These are phyloP conservation scores for Neofusicoccum cordaticola DNA, from an alignment of 2,329 filamentous ascomycete genomes.

Conservation along the genomic window DNA sequence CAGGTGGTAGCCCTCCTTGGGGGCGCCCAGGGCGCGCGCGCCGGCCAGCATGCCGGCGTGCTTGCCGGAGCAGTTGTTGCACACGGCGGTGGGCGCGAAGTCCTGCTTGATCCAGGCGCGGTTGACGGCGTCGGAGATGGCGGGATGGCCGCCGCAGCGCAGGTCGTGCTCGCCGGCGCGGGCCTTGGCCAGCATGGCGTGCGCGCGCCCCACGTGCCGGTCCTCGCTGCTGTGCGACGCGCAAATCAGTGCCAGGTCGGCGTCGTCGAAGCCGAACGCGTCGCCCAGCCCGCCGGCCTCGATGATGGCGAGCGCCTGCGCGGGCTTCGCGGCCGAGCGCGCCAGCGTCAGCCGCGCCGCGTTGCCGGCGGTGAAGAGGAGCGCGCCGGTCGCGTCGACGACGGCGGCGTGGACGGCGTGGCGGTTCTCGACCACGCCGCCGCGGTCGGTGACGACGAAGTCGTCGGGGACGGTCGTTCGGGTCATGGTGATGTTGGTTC, in stretches of 20 bases:
- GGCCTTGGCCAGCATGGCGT: constrained; percentile 38
- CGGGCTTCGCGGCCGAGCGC: constrained; percentile 48
- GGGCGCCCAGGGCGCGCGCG: constrained; percentile 36
- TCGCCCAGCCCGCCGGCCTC: constrained; percentile 41
- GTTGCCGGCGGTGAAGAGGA: constrained; percentile 43
- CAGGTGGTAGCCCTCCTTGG: constrained; percentile 32
- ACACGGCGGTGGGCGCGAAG: constrained; percentile 38
- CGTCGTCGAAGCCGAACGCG: constrained; percentile 36
- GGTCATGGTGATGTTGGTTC: too few species aligned
- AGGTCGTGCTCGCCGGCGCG: constrained; percentile 34
- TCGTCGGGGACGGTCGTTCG: background rate
- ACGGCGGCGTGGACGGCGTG: constrained; percentile 41
- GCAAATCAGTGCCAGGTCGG: constrained; percentile 48
- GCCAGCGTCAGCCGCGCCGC: constrained; percentile 42
- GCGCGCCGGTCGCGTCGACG: constrained; percentile 29
- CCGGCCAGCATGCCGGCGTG: constrained; percentile 50
- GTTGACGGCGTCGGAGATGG: constrained; percentile 29
- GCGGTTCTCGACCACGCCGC: background rate
- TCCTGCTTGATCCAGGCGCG: constrained; percentile 39
- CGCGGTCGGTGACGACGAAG: constrained; percentile 1
- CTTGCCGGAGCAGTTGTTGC: constrained; percentile 51
- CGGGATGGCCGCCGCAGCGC: constrained; percentile 44
- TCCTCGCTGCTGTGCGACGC: constrained; percentile 49
- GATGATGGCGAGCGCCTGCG: constrained; percentile 45
- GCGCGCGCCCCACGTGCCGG: constrained; percentile 39